Percentiles rank a stretch among this genome's conserved stretches.
These are phyloP conservation scores for Calonectria montana DNA, from an alignment of 2,329 filamentous ascomycete species.

Conservation along the genomic window DNA sequence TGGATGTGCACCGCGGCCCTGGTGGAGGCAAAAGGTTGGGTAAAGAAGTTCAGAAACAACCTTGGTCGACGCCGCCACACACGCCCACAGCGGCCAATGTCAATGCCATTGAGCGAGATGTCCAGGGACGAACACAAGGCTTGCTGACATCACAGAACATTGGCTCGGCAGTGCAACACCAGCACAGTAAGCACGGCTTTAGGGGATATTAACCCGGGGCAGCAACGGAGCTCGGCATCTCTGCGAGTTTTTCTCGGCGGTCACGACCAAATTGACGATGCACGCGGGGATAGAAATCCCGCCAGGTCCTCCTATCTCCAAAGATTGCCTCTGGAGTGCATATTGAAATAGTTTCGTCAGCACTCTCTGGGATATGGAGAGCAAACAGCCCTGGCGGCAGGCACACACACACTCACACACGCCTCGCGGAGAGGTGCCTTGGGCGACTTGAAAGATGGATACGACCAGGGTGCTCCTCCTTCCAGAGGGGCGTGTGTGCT, in stretches of 20 bases:
- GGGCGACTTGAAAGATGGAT: neutral
- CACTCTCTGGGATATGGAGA: neutral
- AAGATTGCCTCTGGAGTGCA: conserved; percentile 1
- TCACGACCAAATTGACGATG: conserved; percentile 13
- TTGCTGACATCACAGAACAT: conserved; percentile 41
- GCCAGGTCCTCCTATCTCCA: neutral
- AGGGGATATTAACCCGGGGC: neutral
- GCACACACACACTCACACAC: neutral
- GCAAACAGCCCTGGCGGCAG: neutral
- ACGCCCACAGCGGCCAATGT: neutral
- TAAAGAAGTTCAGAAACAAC: conserved; percentile 1
- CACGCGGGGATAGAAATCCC: conserved; percentile 17
- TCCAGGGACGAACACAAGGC: conserved; percentile 12
- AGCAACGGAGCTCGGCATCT: conserved; percentile 18
- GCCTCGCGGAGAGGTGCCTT: neutral
- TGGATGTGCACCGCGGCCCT: neutral
- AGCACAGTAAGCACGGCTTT: neutral
- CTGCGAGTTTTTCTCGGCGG: conserved; percentile 20
- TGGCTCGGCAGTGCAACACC: conserved; percentile 1
- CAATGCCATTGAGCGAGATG: conserved; percentile 2
- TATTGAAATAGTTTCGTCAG: neutral
- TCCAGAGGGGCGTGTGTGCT: conserved; percentile 27
- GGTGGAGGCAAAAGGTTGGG: neutral
- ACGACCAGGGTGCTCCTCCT: conserved; percentile 10
- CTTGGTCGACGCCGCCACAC: conserved; percentile 1